Evolutionary conservation across 176 grass and related monocot species (phyloP), one percentile per base, ranked within the genome.

Genomic region (Rhynchospora tenuis): DNA sequence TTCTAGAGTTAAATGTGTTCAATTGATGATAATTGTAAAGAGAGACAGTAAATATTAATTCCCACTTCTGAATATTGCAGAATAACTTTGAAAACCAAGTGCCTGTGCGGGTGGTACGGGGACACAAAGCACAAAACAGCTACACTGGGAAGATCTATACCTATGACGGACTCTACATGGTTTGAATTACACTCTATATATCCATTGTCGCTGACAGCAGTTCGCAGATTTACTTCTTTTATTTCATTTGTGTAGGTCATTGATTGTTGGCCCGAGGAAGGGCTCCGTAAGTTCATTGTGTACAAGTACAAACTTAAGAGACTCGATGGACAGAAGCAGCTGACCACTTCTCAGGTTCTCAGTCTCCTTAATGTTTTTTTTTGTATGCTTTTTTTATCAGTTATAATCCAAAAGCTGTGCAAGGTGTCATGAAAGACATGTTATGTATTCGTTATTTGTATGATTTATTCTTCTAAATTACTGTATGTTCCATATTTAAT

Each of bases 161-260:
- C 5, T 98, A 94, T 43, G 90, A 94, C 56, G 95, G 95, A 13
- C 80, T 98, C 59, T 98, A 98, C 71, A 93, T 91, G 95, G 95
- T 98, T 82, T 62, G 29, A 43, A 54, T 54, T 28, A 14, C 33
- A 44, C 22, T 31, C 22, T 16, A 59, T 48, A 6, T 82, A 57
- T 50, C 3, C 50, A 5, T 43, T 62, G 64, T 81, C 64, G 12
- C 38, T 12, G 66, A 82, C 38, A 48, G 47, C 64, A 45, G 19
- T 5, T 81, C 10, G 9, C 0, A 54, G 7, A 12, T 54, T 52
- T 28, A 75, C 24, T 16, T 75, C 22, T 54, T 54, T 29, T 47
- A 20, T 82, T 61, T 20, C 29, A 70, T 51, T 80, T 88, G 3
- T 63, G 50, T 87, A 98, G 95, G 95, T 98, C 23, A 78, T 78